Percentiles rank a stretch among this genome's conserved stretches.
Evolutionary conservation across 2,329 filamentous ascomycete species (phyloP).

Genomic region (Aspergillus sp.): DNA sequence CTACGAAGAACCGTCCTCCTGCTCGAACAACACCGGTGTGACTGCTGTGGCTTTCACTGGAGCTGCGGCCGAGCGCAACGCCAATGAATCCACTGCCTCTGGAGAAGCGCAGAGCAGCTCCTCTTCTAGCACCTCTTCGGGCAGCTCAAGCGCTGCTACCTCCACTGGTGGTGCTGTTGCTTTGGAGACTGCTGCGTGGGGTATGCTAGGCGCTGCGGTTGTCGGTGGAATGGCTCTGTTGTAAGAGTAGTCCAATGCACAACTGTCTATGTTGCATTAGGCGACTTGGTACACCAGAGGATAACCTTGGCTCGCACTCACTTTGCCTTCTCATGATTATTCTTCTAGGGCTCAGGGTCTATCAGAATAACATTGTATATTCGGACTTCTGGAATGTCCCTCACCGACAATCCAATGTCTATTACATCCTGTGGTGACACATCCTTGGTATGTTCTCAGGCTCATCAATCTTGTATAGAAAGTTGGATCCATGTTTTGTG

Average conservation of each 20-base stretch:
- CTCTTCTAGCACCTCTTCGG: conserved; percentile 10
- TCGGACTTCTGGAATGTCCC: no score
- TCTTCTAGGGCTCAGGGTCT: no score
- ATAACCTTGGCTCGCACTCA: no score
- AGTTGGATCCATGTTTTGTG: no score
- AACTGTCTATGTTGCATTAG: not conserved
- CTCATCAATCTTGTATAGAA: no score
- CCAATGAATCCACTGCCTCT: conserved; percentile 46
- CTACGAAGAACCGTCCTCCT: conserved; percentile 49
- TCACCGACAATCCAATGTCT: no score
- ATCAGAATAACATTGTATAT: no score
- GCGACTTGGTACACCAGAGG: not conserved
- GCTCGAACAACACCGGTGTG: conserved; percentile 62
- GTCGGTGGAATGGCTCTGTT: conserved; percentile 37
- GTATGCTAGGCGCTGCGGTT: conserved; percentile 38
- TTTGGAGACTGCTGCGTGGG: conserved; percentile 41
- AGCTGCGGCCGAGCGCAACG: conserved; percentile 41
- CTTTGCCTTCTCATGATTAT: no score
- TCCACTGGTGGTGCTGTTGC: conserved; percentile 33
- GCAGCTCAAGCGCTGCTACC: conserved; percentile 17
- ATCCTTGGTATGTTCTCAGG: no score
- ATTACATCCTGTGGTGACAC: no score
- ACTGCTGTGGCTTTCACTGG: conserved; percentile 48
- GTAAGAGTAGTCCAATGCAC: conserved; percentile 14
- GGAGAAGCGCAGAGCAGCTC: conserved; percentile 34